These are phyloP conservation scores for Fusarium poae DNA, from an alignment of 2,329 filamentous ascomycete species.

Conservation along the genomic window DNA sequence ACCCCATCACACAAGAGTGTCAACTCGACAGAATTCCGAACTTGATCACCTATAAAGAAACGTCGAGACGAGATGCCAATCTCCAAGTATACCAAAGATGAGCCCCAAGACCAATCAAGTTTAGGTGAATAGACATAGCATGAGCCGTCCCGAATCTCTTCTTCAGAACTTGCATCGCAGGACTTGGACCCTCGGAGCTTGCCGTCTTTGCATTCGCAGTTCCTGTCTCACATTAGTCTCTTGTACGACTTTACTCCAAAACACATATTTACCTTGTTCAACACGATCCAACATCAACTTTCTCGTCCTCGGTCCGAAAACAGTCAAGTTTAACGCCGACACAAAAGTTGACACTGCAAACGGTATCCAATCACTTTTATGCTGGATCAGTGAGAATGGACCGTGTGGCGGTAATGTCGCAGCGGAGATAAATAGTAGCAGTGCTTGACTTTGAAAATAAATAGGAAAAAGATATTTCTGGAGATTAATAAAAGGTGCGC, in stretches of 20 bases:
- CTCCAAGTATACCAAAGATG: conserved; percentile 52
- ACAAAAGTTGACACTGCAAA: conserved; percentile 52
- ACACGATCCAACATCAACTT: conserved; percentile 46
- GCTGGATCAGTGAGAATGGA: conserved; percentile 47
- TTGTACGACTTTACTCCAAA: background rate
- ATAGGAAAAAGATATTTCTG: conserved; percentile 58
- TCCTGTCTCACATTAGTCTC: conserved; percentile 26
- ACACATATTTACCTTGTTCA: conserved; percentile 39
- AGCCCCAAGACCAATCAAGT: conserved; percentile 54
- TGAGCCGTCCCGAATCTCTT: conserved; percentile 54
- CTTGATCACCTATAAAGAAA: background rate
- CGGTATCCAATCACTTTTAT: conserved; percentile 52
- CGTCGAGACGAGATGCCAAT: conserved; percentile 40
- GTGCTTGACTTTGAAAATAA: conserved; percentile 56
- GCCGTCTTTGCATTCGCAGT: conserved; percentile 18
- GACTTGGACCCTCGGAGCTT: conserved; percentile 26
- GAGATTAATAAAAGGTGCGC: conserved; percentile 54
- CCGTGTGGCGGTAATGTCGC: conserved; percentile 53
- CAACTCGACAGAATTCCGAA: background rate
- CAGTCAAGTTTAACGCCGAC: conserved; percentile 51
- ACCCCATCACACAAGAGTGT: no score
- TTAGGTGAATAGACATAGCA: conserved; percentile 60
- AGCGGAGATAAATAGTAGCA: conserved; percentile 53
- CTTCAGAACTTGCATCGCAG: conserved; percentile 41
- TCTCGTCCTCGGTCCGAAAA: conserved; percentile 56